Percentiles rank a stretch among this genome's conserved stretches.
phyloP scores from a whole-genome alignment of 164 flowering plant species.

The Chloranthus sessilifolius region DNA sequence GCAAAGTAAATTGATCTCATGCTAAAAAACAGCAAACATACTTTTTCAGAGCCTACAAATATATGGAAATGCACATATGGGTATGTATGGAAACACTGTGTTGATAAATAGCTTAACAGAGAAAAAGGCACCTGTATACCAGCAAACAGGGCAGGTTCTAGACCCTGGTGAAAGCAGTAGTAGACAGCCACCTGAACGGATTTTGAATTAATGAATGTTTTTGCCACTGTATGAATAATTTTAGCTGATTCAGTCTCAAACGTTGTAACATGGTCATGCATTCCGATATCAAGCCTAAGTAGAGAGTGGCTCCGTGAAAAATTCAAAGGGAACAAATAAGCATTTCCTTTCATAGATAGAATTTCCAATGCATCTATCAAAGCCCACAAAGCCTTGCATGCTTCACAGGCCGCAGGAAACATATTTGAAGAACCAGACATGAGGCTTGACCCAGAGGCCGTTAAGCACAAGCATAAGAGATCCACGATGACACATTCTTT shows the following conservation, averaged over 20 bases:
- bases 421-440: constrained; percentile 67
- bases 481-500: constrained; percentile 56
- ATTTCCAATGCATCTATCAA: constrained; percentile 63
- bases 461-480: constrained; percentile 52
- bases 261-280: constrained; percentile 28
- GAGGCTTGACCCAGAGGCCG: constrained; percentile 64
- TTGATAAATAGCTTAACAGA: background rate
- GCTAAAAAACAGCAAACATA: too few species aligned
- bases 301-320: constrained; percentile 39
- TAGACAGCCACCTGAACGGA: constrained; percentile 69
- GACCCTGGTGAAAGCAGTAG: constrained; percentile 70
- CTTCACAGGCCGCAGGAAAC: constrained; percentile 80
- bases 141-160: constrained; percentile 54
- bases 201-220: constrained; percentile 62
- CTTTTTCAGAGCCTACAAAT: too few species aligned
- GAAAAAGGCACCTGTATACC: constrained; percentile 53
- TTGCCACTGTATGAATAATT: constrained; percentile 49
- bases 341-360: constrained; percentile 32
- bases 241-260: constrained; percentile 44
- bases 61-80: too few species aligned
- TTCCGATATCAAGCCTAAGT: constrained; percentile 39
- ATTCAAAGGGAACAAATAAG: constrained; percentile 51
- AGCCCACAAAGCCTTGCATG: constrained; percentile 82
- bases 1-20: too few species aligned
- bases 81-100: background rate